Conservation (phyloP, 2,329 filamentous ascomycete genomes). For the Fusarium falciforme region DNA sequence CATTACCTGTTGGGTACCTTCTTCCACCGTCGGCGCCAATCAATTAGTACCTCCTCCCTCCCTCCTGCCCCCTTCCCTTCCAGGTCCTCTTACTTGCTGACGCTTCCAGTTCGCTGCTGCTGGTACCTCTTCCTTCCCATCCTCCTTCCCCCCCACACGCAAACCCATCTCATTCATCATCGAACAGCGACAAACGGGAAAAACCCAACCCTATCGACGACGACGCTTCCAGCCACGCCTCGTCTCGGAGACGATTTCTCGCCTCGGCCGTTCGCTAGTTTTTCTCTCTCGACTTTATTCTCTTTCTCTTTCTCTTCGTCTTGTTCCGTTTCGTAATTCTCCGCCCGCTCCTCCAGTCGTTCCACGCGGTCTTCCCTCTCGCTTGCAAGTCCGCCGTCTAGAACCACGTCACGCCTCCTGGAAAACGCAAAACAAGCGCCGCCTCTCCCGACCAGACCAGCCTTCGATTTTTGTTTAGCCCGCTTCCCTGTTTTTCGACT, state of each 20-base stretch:
- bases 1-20: conserved; percentile 33
- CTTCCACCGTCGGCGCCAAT: conserved; percentile 15
- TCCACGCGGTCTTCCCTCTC: conserved; percentile 35
- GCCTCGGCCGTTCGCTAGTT: conserved; percentile 43
- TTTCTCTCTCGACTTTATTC: conserved; percentile 16
- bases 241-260: conserved; percentile 43
- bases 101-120: conserved; percentile 1
- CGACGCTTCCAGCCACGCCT: conserved; percentile 41
- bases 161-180: conserved; percentile 38
- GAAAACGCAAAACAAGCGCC: conserved; percentile 14
- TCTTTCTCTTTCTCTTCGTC: conserved; percentile 25
- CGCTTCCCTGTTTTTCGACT: neutral
- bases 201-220: conserved; percentile 33
- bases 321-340: conserved; percentile 36
- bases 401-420: conserved; percentile 30
- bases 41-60: conserved; percentile 19
- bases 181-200: conserved; percentile 35
- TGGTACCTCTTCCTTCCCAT: conserved; percentile 32
- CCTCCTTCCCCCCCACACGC: conserved; percentile 31
- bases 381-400: conserved; percentile 25
- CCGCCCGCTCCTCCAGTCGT: conserved; percentile 19
- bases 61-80: conserved; percentile 17
- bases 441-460: neutral
- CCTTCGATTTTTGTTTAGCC: neutral
- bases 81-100: conserved; percentile 17